These are phyloP conservation scores for Lasiodiplodia sp. DNA, from an alignment of 2,329 filamentous ascomycete genomes.

Conservation along the genomic window DNA sequence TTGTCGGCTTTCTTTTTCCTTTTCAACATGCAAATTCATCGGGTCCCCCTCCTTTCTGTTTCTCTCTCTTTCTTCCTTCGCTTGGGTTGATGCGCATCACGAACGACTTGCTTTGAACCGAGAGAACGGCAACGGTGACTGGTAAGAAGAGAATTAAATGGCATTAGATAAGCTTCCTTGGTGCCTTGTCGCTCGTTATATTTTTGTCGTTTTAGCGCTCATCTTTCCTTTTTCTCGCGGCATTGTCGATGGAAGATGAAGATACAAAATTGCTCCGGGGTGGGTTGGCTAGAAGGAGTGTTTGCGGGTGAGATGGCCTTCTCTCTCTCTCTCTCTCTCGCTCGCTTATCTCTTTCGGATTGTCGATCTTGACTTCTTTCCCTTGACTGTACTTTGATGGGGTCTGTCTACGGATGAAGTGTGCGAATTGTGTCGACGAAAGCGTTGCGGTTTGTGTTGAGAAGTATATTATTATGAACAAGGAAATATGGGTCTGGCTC, in stretches of 20 bases:
- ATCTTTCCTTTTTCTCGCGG: background rate
- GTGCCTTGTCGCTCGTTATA: background rate
- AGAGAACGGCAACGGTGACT: background rate
- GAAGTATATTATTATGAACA: background rate
- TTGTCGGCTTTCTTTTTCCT: conserved; percentile 31
- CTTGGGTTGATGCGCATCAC: background rate
- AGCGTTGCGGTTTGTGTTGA: background rate
- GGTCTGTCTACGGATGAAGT: background rate
- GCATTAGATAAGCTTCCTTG: background rate
- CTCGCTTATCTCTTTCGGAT: background rate
- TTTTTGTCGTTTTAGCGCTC: background rate
- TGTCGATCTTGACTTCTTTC: background rate
- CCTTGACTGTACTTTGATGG: background rate
- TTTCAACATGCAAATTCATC: background rate
- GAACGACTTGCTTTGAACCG: background rate
- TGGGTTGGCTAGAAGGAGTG: background rate
- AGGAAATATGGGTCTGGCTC: background rate
- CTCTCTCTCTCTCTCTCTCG: background rate
- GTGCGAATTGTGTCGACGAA: background rate
- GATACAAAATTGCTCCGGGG: background rate
- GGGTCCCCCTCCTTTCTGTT: background rate
- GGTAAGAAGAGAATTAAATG: background rate
- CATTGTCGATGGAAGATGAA: background rate
- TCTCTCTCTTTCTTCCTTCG: background rate
- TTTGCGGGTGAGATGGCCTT: background rate